These are phyloP conservation scores for Suillus hirtellus DNA, from an alignment of 768 basidiomycete species.

Conservation along the genomic window DNA sequence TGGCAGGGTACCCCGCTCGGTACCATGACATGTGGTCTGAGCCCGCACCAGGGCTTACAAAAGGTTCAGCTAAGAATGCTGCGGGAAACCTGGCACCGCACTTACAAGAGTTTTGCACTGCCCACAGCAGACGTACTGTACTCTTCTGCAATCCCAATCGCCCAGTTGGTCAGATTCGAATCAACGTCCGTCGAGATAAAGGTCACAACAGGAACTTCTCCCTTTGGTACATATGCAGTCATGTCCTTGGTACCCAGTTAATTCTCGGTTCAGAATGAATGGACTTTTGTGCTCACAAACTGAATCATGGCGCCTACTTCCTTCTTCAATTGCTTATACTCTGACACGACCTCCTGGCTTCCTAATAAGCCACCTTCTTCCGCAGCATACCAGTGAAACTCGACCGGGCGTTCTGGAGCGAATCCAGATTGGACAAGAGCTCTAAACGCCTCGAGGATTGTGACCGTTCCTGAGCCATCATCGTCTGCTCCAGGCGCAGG, in stretches of 20 bases:
- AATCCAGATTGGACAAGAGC: constrained; percentile 69
- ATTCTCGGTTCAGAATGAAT: constrained; percentile 28
- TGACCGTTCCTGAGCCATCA: constrained; percentile 66
- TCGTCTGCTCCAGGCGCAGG: constrained; percentile 53
- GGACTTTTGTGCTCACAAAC: constrained; percentile 37
- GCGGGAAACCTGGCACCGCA: constrained; percentile 2
- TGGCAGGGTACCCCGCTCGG: constrained; percentile 40
- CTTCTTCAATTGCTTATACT: constrained; percentile 45
- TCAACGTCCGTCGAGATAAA: constrained; percentile 41
- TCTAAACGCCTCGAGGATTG: constrained; percentile 77
- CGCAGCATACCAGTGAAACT: constrained; percentile 86
- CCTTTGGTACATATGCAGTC: constrained; percentile 35
- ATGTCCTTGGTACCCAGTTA: constrained; percentile 36
- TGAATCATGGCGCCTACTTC: constrained; percentile 53
- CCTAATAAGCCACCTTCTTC: constrained; percentile 44
- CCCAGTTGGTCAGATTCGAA: constrained; percentile 44
- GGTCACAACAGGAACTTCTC: constrained; percentile 16
- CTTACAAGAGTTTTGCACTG: constrained; percentile 34
- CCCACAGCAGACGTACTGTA: constrained; percentile 21
- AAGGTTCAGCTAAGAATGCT: not conserved
- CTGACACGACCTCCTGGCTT: constrained; percentile 51
- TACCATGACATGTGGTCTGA: constrained; percentile 52
- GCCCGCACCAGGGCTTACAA: constrained; percentile 38
- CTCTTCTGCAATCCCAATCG: constrained; percentile 35
- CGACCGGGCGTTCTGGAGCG: constrained; percentile 62